These are phyloP conservation scores for Penicillium hordei DNA, from an alignment of 2,329 filamentous ascomycete genomes.

Conservation along the genomic window DNA sequence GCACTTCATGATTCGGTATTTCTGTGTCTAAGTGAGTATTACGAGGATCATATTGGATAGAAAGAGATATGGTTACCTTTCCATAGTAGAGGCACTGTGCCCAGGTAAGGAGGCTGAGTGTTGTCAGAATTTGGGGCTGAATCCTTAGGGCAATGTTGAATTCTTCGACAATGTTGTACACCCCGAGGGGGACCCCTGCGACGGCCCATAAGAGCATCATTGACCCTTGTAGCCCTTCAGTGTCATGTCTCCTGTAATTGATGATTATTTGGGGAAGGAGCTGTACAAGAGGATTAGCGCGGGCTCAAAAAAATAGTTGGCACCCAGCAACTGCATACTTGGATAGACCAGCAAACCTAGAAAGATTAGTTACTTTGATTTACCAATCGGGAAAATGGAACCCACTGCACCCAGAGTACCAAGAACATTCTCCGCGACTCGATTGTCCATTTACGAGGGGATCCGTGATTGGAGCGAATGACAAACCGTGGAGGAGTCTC, in stretches of 20 bases:
- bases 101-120: slow-evolving; percentile 55
- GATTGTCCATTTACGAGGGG: slow-evolving; percentile 24
- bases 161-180: slow-evolving; percentile 57
- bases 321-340: slow-evolving; percentile 44
- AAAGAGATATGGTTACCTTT: slow-evolving; percentile 21
- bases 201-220: slow-evolving; percentile 72
- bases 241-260: slow-evolving; percentile 66
- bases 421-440: slow-evolving; percentile 31
- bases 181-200: slow-evolving; percentile 66
- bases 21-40: slow-evolving; percentile 34
- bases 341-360: slow-evolving; percentile 64
- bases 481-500: background rate
- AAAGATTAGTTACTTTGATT: slow-evolving; percentile 1
- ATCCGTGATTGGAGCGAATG: background rate
- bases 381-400: background rate
- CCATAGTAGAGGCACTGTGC: slow-evolving; percentile 58
- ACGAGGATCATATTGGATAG: background rate
- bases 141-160: slow-evolving; percentile 56
- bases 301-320: background rate
- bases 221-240: slow-evolving; percentile 62
- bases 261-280: slow-evolving; percentile 68
- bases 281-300: slow-evolving; percentile 38
- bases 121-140: slow-evolving; percentile 58
- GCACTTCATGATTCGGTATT: slow-evolving; percentile 55
- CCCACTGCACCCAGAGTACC: slow-evolving; percentile 34